These are phyloP conservation scores for Komagataella populi DNA, from an alignment of 805 yeast genomes.

Conservation along the genomic window DNA sequence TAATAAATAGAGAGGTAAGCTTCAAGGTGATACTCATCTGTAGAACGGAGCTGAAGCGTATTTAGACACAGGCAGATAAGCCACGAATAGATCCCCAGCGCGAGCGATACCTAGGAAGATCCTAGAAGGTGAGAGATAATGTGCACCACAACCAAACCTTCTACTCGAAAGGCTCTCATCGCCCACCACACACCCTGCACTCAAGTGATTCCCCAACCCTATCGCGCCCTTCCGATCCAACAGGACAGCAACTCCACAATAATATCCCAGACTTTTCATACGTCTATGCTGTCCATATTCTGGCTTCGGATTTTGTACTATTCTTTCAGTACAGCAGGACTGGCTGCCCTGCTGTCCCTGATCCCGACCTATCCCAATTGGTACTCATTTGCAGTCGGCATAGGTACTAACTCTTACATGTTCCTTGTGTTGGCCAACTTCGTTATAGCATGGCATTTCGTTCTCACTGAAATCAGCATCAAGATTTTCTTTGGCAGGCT, in stretches of 20 bases:
- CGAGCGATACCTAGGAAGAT: neutral
- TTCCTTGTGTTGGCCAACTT: neutral
- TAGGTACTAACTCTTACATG: neutral
- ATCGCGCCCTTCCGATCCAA: neutral
- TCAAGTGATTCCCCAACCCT: neutral
- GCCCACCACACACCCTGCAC: neutral
- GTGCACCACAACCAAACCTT: too few relatives aligned
- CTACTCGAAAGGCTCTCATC: too few relatives aligned
- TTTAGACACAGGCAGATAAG: neutral
- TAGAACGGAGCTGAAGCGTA: neutral
- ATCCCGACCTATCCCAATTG: neutral
- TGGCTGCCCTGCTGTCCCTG: neutral
- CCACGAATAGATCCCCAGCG: neutral
- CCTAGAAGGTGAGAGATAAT: neutral
- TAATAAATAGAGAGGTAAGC: constrained; percentile 52
- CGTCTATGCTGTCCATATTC: neutral
- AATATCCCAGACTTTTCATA: neutral
- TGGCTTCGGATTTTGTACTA: neutral
- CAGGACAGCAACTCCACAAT: neutral
- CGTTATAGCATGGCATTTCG: neutral
- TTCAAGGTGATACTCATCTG: constrained; percentile 76
- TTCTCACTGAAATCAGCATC: constrained; percentile 4
- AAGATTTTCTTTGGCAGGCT: constrained; percentile 55
- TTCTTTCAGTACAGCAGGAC: neutral
- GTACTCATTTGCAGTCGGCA: neutral